Percentiles rank a stretch among this genome's conserved stretches.
Conservation (phyloP, 225 moss, liverwort and hornwort genomes). For the Anthoceros angustus region DNA sequence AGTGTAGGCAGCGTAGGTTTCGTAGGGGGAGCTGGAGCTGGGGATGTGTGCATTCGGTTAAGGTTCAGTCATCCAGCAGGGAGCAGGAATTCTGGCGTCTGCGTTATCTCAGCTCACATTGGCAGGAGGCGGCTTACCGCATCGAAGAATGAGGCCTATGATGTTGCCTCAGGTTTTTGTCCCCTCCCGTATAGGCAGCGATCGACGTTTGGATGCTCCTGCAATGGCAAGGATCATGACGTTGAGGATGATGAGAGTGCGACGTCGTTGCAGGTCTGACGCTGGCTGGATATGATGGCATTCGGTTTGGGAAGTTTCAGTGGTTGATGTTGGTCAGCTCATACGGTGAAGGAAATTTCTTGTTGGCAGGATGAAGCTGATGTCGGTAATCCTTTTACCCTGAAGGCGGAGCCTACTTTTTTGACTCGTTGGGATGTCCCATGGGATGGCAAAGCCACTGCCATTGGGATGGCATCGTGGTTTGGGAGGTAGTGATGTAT, state of each 20-base stretch:
- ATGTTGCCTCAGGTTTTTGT: background rate
- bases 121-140: background rate
- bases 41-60: background rate
- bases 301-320: background rate
- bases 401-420: slow-evolving; percentile 36
- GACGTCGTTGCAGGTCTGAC: background rate
- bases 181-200: background rate
- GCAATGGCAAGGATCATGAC: background rate
- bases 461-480: slow-evolving; percentile 65
- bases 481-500: slow-evolving; percentile 37
- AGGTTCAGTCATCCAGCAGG: background rate
- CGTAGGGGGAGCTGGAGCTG: background rate
- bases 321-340: background rate
- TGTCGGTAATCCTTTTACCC: background rate
- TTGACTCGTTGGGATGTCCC: slow-evolving; percentile 83
- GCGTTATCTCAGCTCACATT: no score
- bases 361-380: background rate
- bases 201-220: background rate
- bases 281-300: background rate
- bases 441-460: slow-evolving; percentile 67
- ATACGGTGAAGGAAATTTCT: background rate
- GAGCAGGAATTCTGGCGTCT: background rate
- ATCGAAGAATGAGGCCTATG: background rate
- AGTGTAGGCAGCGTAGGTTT: no score
- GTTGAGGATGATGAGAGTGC: background rate